Evolutionary conservation across 2,329 filamentous ascomycete species (phyloP).

Genomic region (Cladosporium austrohemisphaericum): DNA sequence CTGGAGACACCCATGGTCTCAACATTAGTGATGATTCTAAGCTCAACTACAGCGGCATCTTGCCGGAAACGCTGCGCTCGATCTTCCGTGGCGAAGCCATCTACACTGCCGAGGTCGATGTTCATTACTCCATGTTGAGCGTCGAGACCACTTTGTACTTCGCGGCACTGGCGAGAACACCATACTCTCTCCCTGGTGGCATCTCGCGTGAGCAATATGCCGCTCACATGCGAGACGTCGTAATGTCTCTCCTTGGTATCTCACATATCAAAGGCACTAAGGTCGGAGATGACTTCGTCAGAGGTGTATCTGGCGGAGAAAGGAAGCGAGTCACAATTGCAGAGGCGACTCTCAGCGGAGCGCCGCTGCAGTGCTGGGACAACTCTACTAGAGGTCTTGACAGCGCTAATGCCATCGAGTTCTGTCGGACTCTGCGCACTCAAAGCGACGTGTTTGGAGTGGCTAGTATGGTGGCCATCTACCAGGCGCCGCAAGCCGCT

Average conservation of each 20-base stretch:
- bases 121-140: constrained; percentile 71
- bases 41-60: constrained; percentile 78
- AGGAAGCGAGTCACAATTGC: constrained; percentile 77
- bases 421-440: constrained; percentile 65
- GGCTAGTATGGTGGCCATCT: constrained; percentile 69
- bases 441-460: constrained; percentile 64
- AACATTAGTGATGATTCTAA: constrained; percentile 66
- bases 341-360: constrained; percentile 62
- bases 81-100: constrained; percentile 80
- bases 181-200: constrained; percentile 58
- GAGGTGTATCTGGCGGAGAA: constrained; percentile 72
- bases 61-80: constrained; percentile 69
- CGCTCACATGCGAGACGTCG: constrained; percentile 64
- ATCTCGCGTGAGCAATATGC: constrained; percentile 54
- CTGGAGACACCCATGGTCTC: constrained; percentile 79
- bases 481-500: constrained; percentile 65
- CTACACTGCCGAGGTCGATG: constrained; percentile 80
- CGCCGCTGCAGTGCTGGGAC: constrained; percentile 68
- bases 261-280: constrained; percentile 67
- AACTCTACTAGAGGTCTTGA: constrained; percentile 72
- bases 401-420: constrained; percentile 71
- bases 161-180: constrained; percentile 67
- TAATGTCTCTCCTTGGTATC: constrained; percentile 73
- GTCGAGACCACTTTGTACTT: constrained; percentile 78
- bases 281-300: constrained; percentile 71